Evolutionary conservation across 1,139 yeast species (phyloP).

Genomic region (Candida sp.): DNA sequence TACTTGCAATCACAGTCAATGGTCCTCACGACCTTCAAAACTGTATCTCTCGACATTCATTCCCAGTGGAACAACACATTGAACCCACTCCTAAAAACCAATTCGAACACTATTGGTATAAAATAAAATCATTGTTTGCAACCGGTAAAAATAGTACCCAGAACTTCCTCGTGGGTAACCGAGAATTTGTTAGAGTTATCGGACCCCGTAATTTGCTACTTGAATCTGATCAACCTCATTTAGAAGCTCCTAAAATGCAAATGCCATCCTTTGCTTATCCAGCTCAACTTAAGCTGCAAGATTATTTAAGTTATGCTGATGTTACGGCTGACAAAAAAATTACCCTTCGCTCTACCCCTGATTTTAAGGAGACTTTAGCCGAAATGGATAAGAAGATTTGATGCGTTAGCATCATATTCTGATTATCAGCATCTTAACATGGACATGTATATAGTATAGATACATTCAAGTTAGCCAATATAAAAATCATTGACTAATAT

Average conservation of each 20-base stretch:
- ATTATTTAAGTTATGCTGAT: constrained; percentile 45
- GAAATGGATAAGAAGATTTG: constrained; percentile 19
- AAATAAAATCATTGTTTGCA: neutral
- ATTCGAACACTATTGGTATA: neutral
- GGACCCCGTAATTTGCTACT: constrained; percentile 58
- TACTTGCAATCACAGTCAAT: constrained; percentile 50
- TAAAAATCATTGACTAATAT: too few species aligned
- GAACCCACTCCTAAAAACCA: constrained; percentile 1
- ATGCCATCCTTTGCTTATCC: constrained; percentile 3
- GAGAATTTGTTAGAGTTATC: constrained; percentile 41
- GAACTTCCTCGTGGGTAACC: constrained; percentile 26
- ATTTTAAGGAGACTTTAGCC: constrained; percentile 36
- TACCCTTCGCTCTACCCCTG: constrained; percentile 39
- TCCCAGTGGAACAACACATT: constrained; percentile 10
- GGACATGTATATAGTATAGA: neutral
- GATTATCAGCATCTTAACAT: too few species aligned
- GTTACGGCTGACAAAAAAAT: constrained; percentile 38
- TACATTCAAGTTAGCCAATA: constrained; percentile 4
- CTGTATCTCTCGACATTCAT: constrained; percentile 26
- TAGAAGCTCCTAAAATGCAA: neutral
- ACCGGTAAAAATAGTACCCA: constrained; percentile 6
- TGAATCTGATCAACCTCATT: constrained; percentile 25
- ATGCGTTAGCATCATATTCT: too few species aligned
- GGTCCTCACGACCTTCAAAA: constrained; percentile 46
- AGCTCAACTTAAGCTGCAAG: constrained; percentile 20